Percentiles rank a stretch among this genome's conserved stretches.
These are phyloP conservation scores for Phialophora expanda DNA, from an alignment of 2,329 filamentous ascomycete genomes.

Conservation along the genomic window DNA sequence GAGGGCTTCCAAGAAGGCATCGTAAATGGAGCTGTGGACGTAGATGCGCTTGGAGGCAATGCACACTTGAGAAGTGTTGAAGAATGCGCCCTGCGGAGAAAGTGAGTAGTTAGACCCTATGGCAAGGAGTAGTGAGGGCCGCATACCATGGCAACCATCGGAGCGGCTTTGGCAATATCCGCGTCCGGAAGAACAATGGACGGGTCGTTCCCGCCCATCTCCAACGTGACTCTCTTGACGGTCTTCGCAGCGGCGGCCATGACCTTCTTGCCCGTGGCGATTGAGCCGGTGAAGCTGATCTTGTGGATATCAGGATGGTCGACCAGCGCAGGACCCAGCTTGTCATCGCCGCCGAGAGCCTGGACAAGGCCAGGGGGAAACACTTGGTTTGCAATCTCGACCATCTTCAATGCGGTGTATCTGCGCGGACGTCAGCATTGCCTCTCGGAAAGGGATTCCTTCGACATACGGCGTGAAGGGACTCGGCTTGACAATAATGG, in stretches of 20 bases:
- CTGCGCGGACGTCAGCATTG: constrained; percentile 5
- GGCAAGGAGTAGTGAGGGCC: neutral
- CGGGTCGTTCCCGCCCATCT: constrained; percentile 67
- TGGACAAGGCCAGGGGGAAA: constrained; percentile 69
- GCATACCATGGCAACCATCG: constrained; percentile 52
- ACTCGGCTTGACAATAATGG: constrained; percentile 63
- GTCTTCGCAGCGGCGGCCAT: constrained; percentile 61
- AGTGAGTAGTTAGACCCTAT: neutral
- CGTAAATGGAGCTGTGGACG: constrained; percentile 61
- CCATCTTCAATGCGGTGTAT: constrained; percentile 57
- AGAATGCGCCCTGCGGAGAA: constrained; percentile 52
- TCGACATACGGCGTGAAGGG: constrained; percentile 36
- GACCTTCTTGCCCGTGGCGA: constrained; percentile 63
- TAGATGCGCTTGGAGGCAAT: constrained; percentile 61
- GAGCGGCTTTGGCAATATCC: constrained; percentile 57
- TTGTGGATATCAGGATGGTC: constrained; percentile 64
- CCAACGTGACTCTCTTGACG: constrained; percentile 65
- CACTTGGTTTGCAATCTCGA: constrained; percentile 62
- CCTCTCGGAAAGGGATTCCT: neutral
- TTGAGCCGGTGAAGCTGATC: constrained; percentile 68
- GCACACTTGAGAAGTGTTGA: constrained; percentile 64
- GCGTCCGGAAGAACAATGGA: constrained; percentile 64
- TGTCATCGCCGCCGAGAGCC: constrained; percentile 64
- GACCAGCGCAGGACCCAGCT: constrained; percentile 63
- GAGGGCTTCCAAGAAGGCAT: constrained; percentile 54